Percentiles rank a stretch among this genome's conserved stretches.
Evolutionary conservation across 805 yeast genomes (phyloP).

Genomic region (Candida maesae): DNA sequence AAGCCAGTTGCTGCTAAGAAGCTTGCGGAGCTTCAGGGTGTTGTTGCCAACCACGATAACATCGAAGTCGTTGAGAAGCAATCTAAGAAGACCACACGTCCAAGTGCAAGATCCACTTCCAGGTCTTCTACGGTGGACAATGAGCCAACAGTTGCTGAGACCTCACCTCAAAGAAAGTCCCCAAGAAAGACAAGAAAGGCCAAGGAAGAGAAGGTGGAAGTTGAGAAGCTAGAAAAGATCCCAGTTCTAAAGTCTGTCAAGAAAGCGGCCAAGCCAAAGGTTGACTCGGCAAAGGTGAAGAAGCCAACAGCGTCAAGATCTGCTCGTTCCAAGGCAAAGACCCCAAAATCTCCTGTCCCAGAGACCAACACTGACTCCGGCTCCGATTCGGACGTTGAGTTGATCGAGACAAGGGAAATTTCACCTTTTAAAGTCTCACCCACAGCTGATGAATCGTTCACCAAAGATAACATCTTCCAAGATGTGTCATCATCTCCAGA

Average conservation of each 20-base stretch:
- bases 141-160: neutral
- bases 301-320: conserved; percentile 6
- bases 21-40: conserved; percentile 30
- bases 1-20: conserved; percentile 44
- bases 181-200: conserved; percentile 21
- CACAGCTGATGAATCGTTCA: conserved; percentile 26
- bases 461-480: conserved; percentile 36
- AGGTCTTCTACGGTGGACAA: conserved; percentile 1
- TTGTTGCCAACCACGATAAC: conserved; percentile 33
- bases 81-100: conserved; percentile 1
- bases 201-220: conserved; percentile 11
- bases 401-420: neutral
- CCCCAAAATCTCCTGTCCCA: conserved; percentile 1
- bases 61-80: conserved; percentile 36
- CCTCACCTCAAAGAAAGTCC: conserved; percentile 10
- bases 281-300: neutral
- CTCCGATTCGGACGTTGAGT: conserved; percentile 1
- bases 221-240: conserved; percentile 8
- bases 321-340: conserved; percentile 8
- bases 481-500: conserved; percentile 23
- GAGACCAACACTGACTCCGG: neutral
- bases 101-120: neutral
- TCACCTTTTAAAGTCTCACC: conserved; percentile 14
- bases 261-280: conserved; percentile 2
- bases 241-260: conserved; percentile 14